A percentile compares a stretch with the other conserved stretches of the same genome.
phyloP scores from a whole-genome alignment of 768 basidiomycete species.

The Paxillus involutus region DNA sequence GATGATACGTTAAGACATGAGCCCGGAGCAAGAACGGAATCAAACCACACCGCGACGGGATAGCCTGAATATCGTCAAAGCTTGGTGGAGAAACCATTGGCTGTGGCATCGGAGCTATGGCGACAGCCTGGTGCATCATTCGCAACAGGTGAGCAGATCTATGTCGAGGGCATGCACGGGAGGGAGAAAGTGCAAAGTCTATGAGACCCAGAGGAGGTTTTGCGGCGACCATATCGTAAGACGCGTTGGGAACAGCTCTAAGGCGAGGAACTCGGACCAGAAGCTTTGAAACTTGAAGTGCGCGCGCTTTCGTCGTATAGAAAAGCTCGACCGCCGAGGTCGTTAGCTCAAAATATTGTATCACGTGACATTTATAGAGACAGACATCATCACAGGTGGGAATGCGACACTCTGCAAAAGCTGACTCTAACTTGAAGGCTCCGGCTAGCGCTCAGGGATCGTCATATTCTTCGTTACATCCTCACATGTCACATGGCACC shows the following conservation, averaged over 20 bases:
- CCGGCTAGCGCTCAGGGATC: too few relatives aligned
- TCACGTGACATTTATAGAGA: too few relatives aligned
- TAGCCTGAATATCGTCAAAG: background rate
- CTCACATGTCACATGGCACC: too few relatives aligned
- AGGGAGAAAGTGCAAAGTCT: conserved; percentile 1
- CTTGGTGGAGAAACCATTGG: background rate
- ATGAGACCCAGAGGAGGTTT: conserved; percentile 5
- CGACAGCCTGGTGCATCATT: conserved; percentile 20
- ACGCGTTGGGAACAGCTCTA: background rate
- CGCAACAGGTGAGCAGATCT: conserved; percentile 7
- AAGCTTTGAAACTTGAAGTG: too few relatives aligned
- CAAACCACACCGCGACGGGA: background rate
- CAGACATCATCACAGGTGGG: too few relatives aligned
- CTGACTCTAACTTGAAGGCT: too few relatives aligned
- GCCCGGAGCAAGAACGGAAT: background rate
- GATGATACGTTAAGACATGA: background rate
- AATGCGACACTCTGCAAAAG: too few relatives aligned
- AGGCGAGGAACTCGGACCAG: too few relatives aligned
- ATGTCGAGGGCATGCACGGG: conserved; percentile 2
- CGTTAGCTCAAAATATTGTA: too few relatives aligned
- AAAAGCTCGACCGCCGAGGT: too few relatives aligned
- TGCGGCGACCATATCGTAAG: conserved; percentile 2
- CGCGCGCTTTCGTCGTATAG: too few relatives aligned
- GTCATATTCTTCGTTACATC: background rate
- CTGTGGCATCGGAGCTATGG: conserved; percentile 3